Evolutionary conservation across 2,329 filamentous ascomycete species (phyloP), one percentile per base, ranked within the genome.

Genomic region (Trichoderma sp.): DNA sequence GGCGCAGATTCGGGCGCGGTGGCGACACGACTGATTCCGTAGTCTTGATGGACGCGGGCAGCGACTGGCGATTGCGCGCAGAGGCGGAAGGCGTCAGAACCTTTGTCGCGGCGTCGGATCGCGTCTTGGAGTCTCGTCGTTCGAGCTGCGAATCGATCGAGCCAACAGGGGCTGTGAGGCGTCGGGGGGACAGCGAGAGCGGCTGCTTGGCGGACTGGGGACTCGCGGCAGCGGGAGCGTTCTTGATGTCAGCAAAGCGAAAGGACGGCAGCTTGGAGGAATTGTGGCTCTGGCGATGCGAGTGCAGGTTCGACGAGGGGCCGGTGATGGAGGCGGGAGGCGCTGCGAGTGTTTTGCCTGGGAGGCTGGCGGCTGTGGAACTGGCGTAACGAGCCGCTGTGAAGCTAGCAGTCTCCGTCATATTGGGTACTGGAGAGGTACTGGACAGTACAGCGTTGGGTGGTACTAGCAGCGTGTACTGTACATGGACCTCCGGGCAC

Each of bases 251-350:
- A 74, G 82, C 84, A 76, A 87, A 86, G 72, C 86, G 86, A 78
- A 85, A 87, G 26, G 86, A 83, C 32, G 87, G 86, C 74, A 88
- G 79, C 75, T 88, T 88, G 73, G 86, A 88, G 50, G 86, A 84
- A 76, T 83, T 88, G 78, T 88, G 84, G 77, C 78, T 85, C 74
- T 86, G 85, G 69, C 86, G 85, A 78, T 88, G 86, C 58, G 80
- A 78, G 75, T 88, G 85, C 68, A 78, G 73, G 71, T 73, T 75
- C 67, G 74, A 66, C 70, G 74, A 72, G 62, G 72, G 72, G 70
- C 63, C 65, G 30, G 68, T 65, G 65, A 57, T 63, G 59, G 72
- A 66, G 71, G 71, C 71, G 64, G 72, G 62, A 71, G 74, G 68
- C 58, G n/a, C 66, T 69, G 66, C 34, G 30, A 65, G 65, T 47